Evolutionary conservation across 345 rosid genomes (phyloP), one percentile per base, ranked within the genome.

Genomic region (Psidium friedrichsthalianum): DNA sequence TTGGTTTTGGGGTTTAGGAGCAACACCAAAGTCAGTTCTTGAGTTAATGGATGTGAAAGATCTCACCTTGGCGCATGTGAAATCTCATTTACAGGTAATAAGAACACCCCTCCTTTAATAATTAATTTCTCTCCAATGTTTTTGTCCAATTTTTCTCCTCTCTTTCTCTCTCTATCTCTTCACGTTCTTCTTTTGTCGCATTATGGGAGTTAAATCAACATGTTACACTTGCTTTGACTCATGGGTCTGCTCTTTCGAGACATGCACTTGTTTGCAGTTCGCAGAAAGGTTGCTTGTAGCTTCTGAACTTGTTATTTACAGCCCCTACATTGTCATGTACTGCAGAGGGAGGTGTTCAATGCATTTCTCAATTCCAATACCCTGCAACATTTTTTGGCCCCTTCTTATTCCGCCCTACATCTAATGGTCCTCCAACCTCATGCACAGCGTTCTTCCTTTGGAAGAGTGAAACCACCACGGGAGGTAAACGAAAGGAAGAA

Each of bases 1-100:
- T 85, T 84, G 69, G 58, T 87, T 81, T 47, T 74, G 82, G 85
- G 87, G 84, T 83, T 84, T 86, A 90, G 99, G 99, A 89, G 98
- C 99, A 85, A 96, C 99, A 82, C 99, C 99, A 85, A 96, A 96
- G 89, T 95, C 98, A 87, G 99, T 96, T 83, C 99, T 96, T 86
- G 99, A 96, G 92, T 94, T 96, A 36, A 96, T 96, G 99, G 98
- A 96, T 96, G 98, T 96, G 76, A 96, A 96, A 91, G 99, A 96
- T 94, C 98, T 96, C 88, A 96, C 99, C 88, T 92, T 96, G 91
- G 98, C 98, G 44, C 99, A 96, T 92, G 99, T 96, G 90, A 96
- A 96, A 92, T 96, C 98, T 61, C 99, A 96, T 90, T 90, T 96
- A 83, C 99, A 96, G 98, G 99, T 96, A 91, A 87, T 53, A 9